Conservation (phyloP, 2,329 filamentous ascomycete genomes). For the Stagonosporopsis rhizophila region DNA sequence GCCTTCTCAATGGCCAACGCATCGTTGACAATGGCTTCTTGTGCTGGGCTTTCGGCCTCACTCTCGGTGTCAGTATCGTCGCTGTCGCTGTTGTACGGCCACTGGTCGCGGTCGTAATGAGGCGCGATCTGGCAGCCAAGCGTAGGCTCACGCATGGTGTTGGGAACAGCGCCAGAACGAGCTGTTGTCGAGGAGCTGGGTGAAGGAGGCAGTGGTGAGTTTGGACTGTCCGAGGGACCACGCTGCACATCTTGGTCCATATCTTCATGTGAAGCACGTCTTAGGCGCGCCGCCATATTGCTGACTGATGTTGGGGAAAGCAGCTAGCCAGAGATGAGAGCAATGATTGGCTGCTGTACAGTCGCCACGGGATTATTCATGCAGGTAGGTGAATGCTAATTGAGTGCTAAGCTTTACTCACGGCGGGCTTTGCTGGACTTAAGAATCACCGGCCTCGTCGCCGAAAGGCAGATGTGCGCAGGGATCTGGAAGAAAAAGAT, state of each 20-base stretch:
- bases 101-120: slow-evolving; percentile 29
- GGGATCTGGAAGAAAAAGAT: slow-evolving; percentile 7
- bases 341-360: background rate
- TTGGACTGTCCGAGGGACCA: background rate
- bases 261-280: background rate
- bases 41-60: slow-evolving; percentile 10
- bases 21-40: slow-evolving; percentile 3
- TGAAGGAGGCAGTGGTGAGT: background rate
- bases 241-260: background rate
- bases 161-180: background rate
- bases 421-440: background rate
- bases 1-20: slow-evolving; percentile 29
- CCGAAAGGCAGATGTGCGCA: background rate
- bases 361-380: slow-evolving; percentile 1
- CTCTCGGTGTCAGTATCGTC: slow-evolving; percentile 16
- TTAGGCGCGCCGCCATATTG: slow-evolving; percentile 2
- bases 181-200: slow-evolving; percentile 3
- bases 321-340: slow-evolving; percentile 6
- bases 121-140: slow-evolving; percentile 41
- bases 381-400: slow-evolving; percentile 12
- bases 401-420: slow-evolving; percentile 17
- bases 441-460: background rate
- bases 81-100: slow-evolving; percentile 21
- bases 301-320: slow-evolving; percentile 12
- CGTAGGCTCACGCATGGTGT: slow-evolving; percentile 25